phyloP scores from a whole-genome alignment of 176 grass and related monocot species.

The Phoenix roebelenii region DNA sequence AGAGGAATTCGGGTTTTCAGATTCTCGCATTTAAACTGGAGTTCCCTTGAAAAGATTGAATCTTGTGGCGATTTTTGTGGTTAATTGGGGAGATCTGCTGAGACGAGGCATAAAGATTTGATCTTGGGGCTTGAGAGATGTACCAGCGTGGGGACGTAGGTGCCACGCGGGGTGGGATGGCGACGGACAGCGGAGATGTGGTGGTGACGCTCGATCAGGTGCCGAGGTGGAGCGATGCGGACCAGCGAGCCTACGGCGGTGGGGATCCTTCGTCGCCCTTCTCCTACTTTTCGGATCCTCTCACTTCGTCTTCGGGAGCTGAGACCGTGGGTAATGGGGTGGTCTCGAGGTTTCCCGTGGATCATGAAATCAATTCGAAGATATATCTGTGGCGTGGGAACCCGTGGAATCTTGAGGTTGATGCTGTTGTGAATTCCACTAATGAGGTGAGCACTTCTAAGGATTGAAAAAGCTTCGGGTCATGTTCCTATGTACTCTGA shows the following conservation, averaged over 20 bases:
- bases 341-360: slow-evolving; percentile 59
- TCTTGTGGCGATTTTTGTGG: too few relatives aligned
- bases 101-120: not conserved
- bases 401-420: slow-evolving; percentile 91
- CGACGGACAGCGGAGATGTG: slow-evolving; percentile 45
- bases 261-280: slow-evolving; percentile 34
- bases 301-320: slow-evolving; percentile 28
- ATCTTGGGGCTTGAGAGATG: slow-evolving; percentile 14
- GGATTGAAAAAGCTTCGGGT: too few relatives aligned
- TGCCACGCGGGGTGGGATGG: slow-evolving; percentile 19
- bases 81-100: not conserved
- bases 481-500: too few relatives aligned
- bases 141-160: slow-evolving; percentile 10
- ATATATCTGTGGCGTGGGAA: slow-evolving; percentile 87
- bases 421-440: slow-evolving; percentile 96
- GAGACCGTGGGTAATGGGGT: slow-evolving; percentile 22
- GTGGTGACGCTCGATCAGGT: slow-evolving; percentile 75
- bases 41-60: too few relatives aligned
- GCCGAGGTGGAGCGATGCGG: slow-evolving; percentile 84
- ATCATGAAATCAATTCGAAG: slow-evolving; percentile 72
- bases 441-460: slow-evolving; percentile 50
- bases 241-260: slow-evolving; percentile 47
- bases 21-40: too few relatives aligned
- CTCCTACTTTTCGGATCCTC: slow-evolving; percentile 39
- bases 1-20: too few relatives aligned